phyloP scores from a whole-genome alignment of 2,329 filamentous ascomycete genomes.

The Pseudogymnoascus sp. region DNA sequence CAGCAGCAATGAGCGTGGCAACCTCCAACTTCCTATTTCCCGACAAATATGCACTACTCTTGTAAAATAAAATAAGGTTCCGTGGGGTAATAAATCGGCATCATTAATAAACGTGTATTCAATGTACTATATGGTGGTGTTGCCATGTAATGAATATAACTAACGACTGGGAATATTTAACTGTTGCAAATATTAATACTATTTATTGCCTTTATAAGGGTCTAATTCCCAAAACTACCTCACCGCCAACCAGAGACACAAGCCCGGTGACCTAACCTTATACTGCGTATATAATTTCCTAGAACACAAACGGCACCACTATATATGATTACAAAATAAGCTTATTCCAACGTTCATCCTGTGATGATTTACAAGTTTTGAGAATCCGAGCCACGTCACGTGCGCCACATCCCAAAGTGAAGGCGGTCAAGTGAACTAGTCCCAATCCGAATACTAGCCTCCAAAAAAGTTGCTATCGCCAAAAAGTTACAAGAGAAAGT shows the following conservation, averaged over 20 bases:
- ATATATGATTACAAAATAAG: not conserved
- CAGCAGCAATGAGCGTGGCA: not conserved
- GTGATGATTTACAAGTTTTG: not conserved
- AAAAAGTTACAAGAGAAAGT: constrained; percentile 12
- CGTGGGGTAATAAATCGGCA: not conserved
- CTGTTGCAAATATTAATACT: not conserved
- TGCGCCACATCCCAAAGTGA: not conserved
- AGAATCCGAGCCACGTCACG: not conserved
- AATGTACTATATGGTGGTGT: not conserved
- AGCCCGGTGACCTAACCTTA: not conserved
- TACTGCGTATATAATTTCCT: not conserved
- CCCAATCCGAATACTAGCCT: constrained; percentile 11
- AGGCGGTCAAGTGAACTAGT: constrained; percentile 10
- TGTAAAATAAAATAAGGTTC: not conserved
- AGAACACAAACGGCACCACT: not conserved
- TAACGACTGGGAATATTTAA: not conserved
- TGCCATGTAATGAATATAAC: not conserved
- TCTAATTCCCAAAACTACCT: not conserved
- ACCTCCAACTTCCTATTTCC: not conserved
- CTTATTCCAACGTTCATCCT: not conserved
- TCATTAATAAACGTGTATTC: not conserved
- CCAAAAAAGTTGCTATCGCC: constrained; percentile 12
- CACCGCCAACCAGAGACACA: not conserved
- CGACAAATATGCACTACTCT: not conserved
- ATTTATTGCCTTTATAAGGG: constrained; percentile 1